A percentile compares a stretch with the other conserved stretches of the same genome.
phyloP scores from a whole-genome alignment of 176 grass and related monocot genomes.

The Alloteropsis semialata region DNA sequence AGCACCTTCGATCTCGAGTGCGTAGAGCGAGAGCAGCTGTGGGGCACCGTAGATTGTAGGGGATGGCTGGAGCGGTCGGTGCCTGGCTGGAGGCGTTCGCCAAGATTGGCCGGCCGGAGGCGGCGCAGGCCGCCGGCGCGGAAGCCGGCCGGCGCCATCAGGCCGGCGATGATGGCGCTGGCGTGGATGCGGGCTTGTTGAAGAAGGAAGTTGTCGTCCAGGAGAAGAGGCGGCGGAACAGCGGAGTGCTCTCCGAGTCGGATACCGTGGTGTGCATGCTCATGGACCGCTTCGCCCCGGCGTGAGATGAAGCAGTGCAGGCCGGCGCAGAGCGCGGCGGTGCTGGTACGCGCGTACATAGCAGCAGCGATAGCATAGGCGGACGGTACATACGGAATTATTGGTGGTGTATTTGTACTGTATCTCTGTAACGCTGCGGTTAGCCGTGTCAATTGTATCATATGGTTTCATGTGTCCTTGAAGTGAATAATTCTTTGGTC shows the following conservation, averaged over 20 bases:
- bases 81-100: conserved; percentile 47
- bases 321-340: background rate
- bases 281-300: conserved; percentile 67
- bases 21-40: background rate
- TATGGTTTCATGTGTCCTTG: background rate
- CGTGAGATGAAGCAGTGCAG: background rate
- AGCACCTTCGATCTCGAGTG: background rate
- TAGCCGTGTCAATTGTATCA: background rate
- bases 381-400: no score
- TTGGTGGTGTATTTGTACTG: background rate
- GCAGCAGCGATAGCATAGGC: no score
- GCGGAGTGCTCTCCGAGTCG: conserved; percentile 39
- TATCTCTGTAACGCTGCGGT: background rate
- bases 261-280: conserved; percentile 46
- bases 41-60: background rate
- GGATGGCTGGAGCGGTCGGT: conserved; percentile 27
- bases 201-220: background rate
- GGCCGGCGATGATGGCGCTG: background rate
- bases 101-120: conserved; percentile 19
- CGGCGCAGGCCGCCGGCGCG: background rate
- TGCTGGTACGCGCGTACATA: background rate
- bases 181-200: background rate
- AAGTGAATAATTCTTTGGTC: background rate
- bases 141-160: background rate
- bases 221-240: conserved; percentile 15